Evolutionary conservation across 345 rosid species (phyloP).

Genomic region (Euphorbia tirucalli): DNA sequence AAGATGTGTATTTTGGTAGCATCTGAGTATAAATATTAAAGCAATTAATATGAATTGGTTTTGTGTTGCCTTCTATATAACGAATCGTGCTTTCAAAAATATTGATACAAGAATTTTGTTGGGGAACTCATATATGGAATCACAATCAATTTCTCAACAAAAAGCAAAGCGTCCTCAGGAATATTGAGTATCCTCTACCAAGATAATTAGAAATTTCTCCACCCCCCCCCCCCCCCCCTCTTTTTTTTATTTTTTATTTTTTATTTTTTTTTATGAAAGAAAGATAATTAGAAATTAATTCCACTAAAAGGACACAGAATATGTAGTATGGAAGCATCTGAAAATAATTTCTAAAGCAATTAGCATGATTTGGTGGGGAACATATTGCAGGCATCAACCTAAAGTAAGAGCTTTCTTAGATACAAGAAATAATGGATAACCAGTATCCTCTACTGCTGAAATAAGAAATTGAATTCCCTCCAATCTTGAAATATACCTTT

Average conservation of each 20-base stretch:
- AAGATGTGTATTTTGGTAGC: neutral
- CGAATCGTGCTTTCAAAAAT: neutral
- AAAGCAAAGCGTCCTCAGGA: neutral
- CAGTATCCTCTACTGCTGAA: neutral
- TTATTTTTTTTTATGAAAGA: too few relatives aligned
- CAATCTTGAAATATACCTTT: conserved; percentile 47
- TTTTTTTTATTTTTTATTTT: too few relatives aligned
- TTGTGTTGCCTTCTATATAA: neutral
- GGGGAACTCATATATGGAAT: neutral
- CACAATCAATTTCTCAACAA: neutral
- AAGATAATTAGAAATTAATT: too few relatives aligned
- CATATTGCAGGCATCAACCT: neutral
- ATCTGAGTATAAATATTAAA: neutral
- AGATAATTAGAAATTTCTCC: neutral
- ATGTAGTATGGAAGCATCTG: too few relatives aligned
- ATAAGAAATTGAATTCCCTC: neutral
- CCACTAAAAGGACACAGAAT: too few relatives aligned
- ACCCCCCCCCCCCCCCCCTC: too few relatives aligned
- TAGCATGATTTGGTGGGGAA: neutral
- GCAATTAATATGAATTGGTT: too few relatives aligned
- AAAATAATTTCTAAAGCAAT: too few relatives aligned
- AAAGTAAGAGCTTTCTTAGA: neutral
- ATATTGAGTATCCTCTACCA: neutral
- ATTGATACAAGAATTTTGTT: neutral
- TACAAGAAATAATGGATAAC: neutral